Evolutionary conservation across 306 rosid genomes (phyloP).

Genomic region (Fragaria nilgerrensis): DNA sequence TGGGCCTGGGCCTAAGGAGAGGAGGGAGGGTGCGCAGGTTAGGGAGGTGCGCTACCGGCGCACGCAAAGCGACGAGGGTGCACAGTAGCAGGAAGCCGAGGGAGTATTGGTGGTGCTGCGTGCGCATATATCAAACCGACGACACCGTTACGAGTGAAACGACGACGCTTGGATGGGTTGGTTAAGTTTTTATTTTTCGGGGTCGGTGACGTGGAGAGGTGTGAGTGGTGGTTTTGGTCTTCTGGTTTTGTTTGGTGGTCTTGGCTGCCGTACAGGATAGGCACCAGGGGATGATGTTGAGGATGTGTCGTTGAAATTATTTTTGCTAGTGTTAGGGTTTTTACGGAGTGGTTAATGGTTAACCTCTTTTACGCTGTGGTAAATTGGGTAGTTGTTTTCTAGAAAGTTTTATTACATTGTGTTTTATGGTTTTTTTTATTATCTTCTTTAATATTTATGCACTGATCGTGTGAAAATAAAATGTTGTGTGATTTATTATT

Average conservation of each 20-base stretch:
- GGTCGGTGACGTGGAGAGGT: slow-evolving; percentile 21
- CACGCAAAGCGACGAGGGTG: slow-evolving; percentile 43
- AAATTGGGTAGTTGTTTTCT: too few relatives aligned
- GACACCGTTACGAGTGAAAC: not conserved
- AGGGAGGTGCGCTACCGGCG: slow-evolving; percentile 61
- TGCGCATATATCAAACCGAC: slow-evolving; percentile 28
- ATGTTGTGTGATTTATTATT: too few relatives aligned
- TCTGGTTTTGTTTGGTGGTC: not conserved
- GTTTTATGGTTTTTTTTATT: too few relatives aligned
- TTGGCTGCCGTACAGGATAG: not conserved
- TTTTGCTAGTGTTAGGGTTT: too few relatives aligned
- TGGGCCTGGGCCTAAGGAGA: not conserved
- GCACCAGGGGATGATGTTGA: not conserved
- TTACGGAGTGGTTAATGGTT: too few relatives aligned
- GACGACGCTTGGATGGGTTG: not conserved
- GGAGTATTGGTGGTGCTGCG: slow-evolving; percentile 21
- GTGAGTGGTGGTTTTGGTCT: not conserved
- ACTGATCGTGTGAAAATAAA: too few relatives aligned
- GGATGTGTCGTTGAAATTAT: not conserved
- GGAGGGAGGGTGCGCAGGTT: slow-evolving; percentile 42
- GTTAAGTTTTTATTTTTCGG: too few relatives aligned
- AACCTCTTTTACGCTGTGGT: too few relatives aligned
- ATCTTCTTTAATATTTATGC: too few relatives aligned
- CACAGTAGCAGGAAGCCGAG: slow-evolving; percentile 46
- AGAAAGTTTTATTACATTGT: too few relatives aligned